Evolutionary conservation across 495 filamentous ascomycete genomes (phyloP).

Genomic region (Penicillium crystallinum): DNA sequence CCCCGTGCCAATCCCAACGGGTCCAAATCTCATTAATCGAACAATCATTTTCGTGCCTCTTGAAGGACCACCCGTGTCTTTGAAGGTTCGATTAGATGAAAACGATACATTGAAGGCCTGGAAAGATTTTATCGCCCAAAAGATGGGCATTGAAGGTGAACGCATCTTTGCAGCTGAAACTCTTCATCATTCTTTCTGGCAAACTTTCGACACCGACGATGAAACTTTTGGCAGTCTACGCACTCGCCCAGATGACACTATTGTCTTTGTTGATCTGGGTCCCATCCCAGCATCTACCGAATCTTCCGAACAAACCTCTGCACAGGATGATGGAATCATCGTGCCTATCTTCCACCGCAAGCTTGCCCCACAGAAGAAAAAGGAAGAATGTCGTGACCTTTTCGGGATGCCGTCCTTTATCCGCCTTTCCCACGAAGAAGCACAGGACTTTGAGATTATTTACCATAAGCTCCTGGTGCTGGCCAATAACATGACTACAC

Average conservation of each 20-base stretch:
- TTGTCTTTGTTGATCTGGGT: constrained; percentile 78
- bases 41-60: constrained; percentile 70
- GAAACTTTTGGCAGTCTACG: constrained; percentile 58
- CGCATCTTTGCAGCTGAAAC: constrained; percentile 70
- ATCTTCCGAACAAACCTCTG: background rate
- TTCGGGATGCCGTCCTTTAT: constrained; percentile 59
- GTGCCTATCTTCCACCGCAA: constrained; percentile 73
- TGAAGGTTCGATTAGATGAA: constrained; percentile 85
- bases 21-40: constrained; percentile 71
- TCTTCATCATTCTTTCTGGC: constrained; percentile 76
- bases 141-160: constrained; percentile 52
- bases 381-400: constrained; percentile 36
- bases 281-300: constrained; percentile 27
- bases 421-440: constrained; percentile 56
- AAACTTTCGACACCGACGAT: constrained; percentile 62
- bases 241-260: constrained; percentile 54
- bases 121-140: constrained; percentile 70
- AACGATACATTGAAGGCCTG: constrained; percentile 64
- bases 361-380: constrained; percentile 43
- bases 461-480: constrained; percentile 55
- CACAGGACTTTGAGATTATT: constrained; percentile 53
- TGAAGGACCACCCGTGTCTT: constrained; percentile 55
- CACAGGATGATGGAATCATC: constrained; percentile 60
- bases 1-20: constrained; percentile 74
- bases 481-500: constrained; percentile 56